These are phyloP conservation scores for Globisporangium barbulae DNA, from an alignment of 352 stramenopile genomes.

Conservation along the genomic window DNA sequence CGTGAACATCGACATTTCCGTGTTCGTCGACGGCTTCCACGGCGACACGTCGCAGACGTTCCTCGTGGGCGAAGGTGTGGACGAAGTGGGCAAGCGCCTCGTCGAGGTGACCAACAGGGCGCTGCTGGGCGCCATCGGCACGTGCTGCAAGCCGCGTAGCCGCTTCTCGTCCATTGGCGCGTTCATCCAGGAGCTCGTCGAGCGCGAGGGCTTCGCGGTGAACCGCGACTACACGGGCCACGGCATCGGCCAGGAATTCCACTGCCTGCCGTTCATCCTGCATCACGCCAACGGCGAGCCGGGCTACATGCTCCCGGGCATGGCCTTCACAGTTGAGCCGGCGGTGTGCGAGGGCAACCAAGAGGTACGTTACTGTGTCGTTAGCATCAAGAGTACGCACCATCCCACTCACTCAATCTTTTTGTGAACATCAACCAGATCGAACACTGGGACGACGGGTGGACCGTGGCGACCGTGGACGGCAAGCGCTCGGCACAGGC, in stretches of 20 bases:
- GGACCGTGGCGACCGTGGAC: conserved; percentile 95
- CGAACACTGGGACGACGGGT: conserved; percentile 93
- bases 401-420: conserved; percentile 1
- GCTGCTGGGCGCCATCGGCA: conserved; percentile 81
- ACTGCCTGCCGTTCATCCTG: conserved; percentile 94
- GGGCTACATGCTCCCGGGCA: conserved; percentile 87
- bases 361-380: conserved; percentile 48
- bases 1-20: conserved; percentile 96
- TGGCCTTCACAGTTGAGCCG: conserved; percentile 99
- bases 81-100: conserved; percentile 84
- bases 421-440: conserved; percentile 37
- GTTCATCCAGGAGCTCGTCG: conserved; percentile 91
- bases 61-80: conserved; percentile 88
- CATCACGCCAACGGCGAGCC: conserved; percentile 85
- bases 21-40: conserved; percentile 93
- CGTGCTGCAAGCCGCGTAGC: conserved; percentile 89
- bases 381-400: background rate
- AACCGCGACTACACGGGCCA: conserved; percentile 95
- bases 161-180: conserved; percentile 93
- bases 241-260: conserved; percentile 95
- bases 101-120: conserved; percentile 86
- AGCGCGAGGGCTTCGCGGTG: conserved; percentile 72
- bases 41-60: conserved; percentile 98
- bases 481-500: conserved; percentile 94
- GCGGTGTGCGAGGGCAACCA: conserved; percentile 92